Evolutionary conservation across 805 yeast genomes (phyloP), one percentile per base, ranked within the genome.

Genomic region (Metschnikowia vanudenii): DNA sequence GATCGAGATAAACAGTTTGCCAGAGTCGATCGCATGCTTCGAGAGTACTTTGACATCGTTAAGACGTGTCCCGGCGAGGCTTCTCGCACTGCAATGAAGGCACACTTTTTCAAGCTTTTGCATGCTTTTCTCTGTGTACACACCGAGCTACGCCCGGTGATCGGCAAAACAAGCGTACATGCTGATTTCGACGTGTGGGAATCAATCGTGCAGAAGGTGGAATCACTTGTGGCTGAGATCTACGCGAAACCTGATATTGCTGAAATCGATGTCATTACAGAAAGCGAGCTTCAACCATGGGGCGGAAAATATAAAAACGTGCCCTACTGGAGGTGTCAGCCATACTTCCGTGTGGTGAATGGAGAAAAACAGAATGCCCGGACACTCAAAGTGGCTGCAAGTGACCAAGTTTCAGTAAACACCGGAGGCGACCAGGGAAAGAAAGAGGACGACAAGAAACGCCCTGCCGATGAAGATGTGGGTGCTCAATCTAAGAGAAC

Each of bases 241-340:
- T 82, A 74, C 52, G 64, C 64, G 4, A 68, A 77, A 40, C 74
- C 70, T 1, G 73, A 81, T 45, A 81, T 81, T n/a, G 72, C 67
- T 3, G 76, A 75, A 41, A 50, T 75, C 16, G 97, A 89, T 58
- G 64, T 59, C 3, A 74, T 85, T 1, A 68, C 66, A 0, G 70
- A 66, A 7, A 89, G 90, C 0, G 79, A 76, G 6, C 37, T 59
- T 1, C 81, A 81, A 55, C 60, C 67, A 19, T 85, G 95, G 91
- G 96, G 96, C 39, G 96, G 96, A 0, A 57, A 74, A 12, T 92
- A 94, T 63, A 81, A 82, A 62, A 78, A 75, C 4, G 80, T 92
- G 13, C 98, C 99, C 1, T 90, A 85, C 63, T 92, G 98, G 98
- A 78, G 98, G 58, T 83, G 96, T 54, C 99, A 92, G 67, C 99